Conservation (phyloP, 2,329 filamentous ascomycete species). For the Penicillium expansum region DNA sequence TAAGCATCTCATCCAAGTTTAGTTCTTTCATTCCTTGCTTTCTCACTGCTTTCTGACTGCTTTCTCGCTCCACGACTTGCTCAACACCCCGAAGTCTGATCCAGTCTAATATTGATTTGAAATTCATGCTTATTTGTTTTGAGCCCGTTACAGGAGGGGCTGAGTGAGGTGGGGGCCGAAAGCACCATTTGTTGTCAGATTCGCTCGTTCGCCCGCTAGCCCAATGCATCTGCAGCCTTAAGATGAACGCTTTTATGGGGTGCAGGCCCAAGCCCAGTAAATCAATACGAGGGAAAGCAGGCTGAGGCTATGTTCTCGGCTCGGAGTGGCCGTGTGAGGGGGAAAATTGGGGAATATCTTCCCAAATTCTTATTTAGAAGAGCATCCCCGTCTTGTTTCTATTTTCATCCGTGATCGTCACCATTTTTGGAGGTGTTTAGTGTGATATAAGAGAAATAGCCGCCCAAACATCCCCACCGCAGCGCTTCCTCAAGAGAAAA, state of each 20-base stretch:
- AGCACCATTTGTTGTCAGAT: background rate
- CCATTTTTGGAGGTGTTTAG: background rate
- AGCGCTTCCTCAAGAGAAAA: background rate
- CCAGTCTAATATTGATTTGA: background rate
- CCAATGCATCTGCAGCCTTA: constrained; percentile 27
- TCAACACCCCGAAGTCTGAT: background rate
- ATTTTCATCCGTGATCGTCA: background rate
- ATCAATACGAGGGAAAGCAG: constrained; percentile 1
- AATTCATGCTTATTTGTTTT: background rate
- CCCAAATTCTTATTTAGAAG: background rate
- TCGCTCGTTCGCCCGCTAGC: constrained; percentile 16
- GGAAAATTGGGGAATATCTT: background rate
- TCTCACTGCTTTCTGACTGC: no score
- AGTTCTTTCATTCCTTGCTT: background rate
- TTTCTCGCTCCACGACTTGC: background rate
- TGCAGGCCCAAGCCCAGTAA: background rate
- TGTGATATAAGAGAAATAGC: background rate
- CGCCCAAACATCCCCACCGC: background rate
- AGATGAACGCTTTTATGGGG: constrained; percentile 2
- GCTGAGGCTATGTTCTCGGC: constrained; percentile 6
- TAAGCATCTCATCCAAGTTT: background rate
- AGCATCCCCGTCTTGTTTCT: background rate
- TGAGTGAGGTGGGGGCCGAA: constrained; percentile 19
- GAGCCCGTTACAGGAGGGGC: constrained; percentile 10
- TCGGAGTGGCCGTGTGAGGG: constrained; percentile 11